Evolutionary conservation across 495 filamentous ascomycete species (phyloP).

Genomic region (Aspergillus nanangensis): DNA sequence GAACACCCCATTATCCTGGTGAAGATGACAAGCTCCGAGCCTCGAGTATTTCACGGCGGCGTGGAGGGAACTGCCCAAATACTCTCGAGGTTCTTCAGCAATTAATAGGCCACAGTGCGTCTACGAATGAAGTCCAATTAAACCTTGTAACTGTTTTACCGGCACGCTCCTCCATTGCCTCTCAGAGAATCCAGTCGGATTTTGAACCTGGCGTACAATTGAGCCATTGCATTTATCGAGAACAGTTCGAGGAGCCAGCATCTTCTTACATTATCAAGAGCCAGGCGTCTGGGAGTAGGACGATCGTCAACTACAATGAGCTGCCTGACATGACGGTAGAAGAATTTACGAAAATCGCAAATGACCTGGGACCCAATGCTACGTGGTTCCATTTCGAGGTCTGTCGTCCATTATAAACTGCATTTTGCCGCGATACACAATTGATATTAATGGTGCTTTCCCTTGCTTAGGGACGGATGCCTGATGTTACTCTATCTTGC

Average conservation of each 20-base stretch:
- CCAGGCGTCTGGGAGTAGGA: slow-evolving; percentile 52
- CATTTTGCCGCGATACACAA: no score
- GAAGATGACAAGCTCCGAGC: slow-evolving; percentile 73
- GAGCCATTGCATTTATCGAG: slow-evolving; percentile 54
- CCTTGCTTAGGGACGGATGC: slow-evolving; percentile 60
- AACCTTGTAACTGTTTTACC: slow-evolving; percentile 43
- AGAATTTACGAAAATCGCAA: slow-evolving; percentile 45
- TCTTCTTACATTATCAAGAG: slow-evolving; percentile 71
- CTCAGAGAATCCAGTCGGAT: slow-evolving; percentile 31
- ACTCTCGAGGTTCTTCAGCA: slow-evolving; percentile 65
- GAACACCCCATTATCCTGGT: slow-evolving; percentile 59
- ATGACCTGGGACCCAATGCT: slow-evolving; percentile 20
- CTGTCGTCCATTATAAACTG: slow-evolving; percentile 18
- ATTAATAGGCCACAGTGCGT: slow-evolving; percentile 29
- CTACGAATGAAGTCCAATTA: slow-evolving; percentile 16
- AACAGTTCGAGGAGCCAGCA: slow-evolving; percentile 50
- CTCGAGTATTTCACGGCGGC: slow-evolving; percentile 49
- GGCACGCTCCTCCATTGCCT: slow-evolving; percentile 29
- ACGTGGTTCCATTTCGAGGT: slow-evolving; percentile 77
- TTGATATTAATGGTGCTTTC: slow-evolving; percentile 8
- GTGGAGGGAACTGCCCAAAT: slow-evolving; percentile 71
- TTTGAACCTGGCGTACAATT: slow-evolving; percentile 45
- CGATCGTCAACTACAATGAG: slow-evolving; percentile 66
- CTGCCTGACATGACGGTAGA: slow-evolving; percentile 58
- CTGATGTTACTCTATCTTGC: slow-evolving; percentile 58